These are phyloP conservation scores for Sporothrix pallida DNA, from an alignment of 2,329 filamentous ascomycete genomes.

Conservation along the genomic window DNA sequence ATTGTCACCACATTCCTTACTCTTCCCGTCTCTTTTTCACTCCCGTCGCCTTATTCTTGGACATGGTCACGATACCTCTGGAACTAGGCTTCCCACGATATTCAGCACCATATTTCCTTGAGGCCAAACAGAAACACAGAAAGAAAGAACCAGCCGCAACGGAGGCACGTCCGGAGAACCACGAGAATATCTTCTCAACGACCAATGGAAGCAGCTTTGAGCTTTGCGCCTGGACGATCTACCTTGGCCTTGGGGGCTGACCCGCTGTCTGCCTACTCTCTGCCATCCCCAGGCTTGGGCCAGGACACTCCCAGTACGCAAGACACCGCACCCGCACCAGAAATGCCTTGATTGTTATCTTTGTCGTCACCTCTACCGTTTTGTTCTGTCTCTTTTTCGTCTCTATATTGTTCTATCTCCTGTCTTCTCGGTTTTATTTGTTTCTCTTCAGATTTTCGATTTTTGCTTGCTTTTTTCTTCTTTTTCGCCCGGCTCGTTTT, in stretches of 20 bases:
- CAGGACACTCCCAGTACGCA: slow-evolving; percentile 38
- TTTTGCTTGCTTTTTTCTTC: background rate
- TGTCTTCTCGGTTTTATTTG: background rate
- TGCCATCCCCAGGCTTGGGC: slow-evolving; percentile 31
- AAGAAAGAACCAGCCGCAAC: background rate
- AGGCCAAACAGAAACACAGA: background rate
- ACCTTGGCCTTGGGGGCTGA: slow-evolving; percentile 30
- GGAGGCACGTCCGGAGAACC: background rate
- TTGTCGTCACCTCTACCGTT: background rate
- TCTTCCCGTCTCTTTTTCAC: background rate
- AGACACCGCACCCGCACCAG: slow-evolving; percentile 12
- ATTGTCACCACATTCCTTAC: background rate
- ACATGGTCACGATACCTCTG: background rate
- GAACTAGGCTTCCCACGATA: background rate
- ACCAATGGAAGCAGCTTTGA: slow-evolving; percentile 30
- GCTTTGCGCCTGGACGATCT: slow-evolving; percentile 31
- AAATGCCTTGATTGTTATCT: slow-evolving; percentile 3
- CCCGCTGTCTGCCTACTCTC: slow-evolving; percentile 32
- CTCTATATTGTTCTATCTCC: background rate
- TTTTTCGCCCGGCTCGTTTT: background rate
- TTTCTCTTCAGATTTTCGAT: background rate
- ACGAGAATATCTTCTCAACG: background rate
- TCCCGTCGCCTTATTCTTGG: background rate
- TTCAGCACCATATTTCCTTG: background rate
- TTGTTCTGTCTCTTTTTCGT: background rate